Base-by-base conservation (phyloP, 1,284 basidiomycete genomes). In the Malassezia furfur region DNA sequence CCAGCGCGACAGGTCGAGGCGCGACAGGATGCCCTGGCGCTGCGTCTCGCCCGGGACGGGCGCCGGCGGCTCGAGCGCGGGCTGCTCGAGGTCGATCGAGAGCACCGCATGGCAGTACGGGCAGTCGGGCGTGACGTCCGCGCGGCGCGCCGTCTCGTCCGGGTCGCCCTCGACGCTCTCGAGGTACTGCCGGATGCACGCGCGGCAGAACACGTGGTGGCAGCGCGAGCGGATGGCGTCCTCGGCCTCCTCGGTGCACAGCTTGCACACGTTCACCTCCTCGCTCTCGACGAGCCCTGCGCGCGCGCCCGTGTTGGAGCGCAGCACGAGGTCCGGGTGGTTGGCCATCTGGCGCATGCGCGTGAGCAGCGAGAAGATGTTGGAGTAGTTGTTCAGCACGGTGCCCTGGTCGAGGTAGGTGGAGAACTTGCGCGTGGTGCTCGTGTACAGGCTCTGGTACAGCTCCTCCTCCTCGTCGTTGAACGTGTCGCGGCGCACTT, bases 191-290 rank as follows among this genome's bases (percentile, higher is more conserved):
- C 83, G 84, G 71, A 98, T 91, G 69, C 94, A 99, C 74, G 93
- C 89, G 59, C 94, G 84, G 74, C 96, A 91, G 54, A 79, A 78
- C n/a, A 78, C 75, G 72, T 93, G 90, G 44, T 81, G 82, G 75
- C 94, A 99, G 63, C 84, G 86, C 30, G 89, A 85, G 51, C 75
- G 75, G 61, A 99, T 96, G 1, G 93, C 91, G 70, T 99, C 94
- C 76, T 98, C 94, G 0, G 90, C 93, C 50, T 94, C 81, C 64
- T 99, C 94, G 63, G 91, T 88, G 76, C 94, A 99, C n/a, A 99
- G 78, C 46, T 91, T 82, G 74, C 94, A 98, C 4, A 77, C 76
- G 48, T 77, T 62, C 36, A 78, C 71, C 58, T 70, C 64, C 15
- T 62, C 61, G 14, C 68, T 63, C 53, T 66, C 68, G 2, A 70